phyloP scores from a whole-genome alignment of 176 grass and related monocot species.

The Panicum miliaceum region DNA sequence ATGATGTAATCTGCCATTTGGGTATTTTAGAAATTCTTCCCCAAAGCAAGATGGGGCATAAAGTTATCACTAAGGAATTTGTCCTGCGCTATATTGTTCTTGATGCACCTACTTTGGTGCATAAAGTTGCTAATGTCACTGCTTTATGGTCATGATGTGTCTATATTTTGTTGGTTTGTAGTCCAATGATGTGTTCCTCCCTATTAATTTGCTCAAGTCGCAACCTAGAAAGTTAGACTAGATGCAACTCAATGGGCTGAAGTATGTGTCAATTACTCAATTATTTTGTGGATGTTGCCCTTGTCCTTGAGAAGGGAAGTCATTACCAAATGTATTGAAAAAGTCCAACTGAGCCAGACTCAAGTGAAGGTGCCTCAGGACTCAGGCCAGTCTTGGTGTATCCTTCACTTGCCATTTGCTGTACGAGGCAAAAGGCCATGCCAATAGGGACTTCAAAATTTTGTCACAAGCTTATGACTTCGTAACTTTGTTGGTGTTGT shows the following conservation, averaged over 20 bases:
- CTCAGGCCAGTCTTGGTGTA: background rate
- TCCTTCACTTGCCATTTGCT: slow-evolving; percentile 31
- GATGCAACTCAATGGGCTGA: slow-evolving; percentile 35
- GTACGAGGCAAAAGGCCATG: background rate
- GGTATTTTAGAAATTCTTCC: slow-evolving; percentile 45
- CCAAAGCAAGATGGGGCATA: slow-evolving; percentile 40
- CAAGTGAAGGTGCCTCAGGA: background rate
- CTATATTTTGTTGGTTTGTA: slow-evolving; percentile 54
- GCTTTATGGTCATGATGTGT: slow-evolving; percentile 44
- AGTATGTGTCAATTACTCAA: background rate
- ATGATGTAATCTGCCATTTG: slow-evolving; percentile 36
- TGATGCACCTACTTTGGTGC: slow-evolving; percentile 38
- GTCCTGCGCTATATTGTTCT: slow-evolving; percentile 45
- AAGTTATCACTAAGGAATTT: slow-evolving; percentile 51
- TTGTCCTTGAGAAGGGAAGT: slow-evolving; percentile 23
- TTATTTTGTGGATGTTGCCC: slow-evolving; percentile 32
- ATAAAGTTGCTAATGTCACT: slow-evolving; percentile 51
- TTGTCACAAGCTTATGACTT: background rate
- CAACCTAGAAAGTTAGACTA: slow-evolving; percentile 25
- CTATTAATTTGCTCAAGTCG: slow-evolving; percentile 23
- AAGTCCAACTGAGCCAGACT: background rate
- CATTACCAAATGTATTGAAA: slow-evolving; percentile 9
- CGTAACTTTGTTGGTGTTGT: slow-evolving; percentile 9
- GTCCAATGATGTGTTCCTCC: slow-evolving; percentile 33
- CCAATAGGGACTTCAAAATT: background rate